Conservation (phyloP, 164 flowering plant genomes). For the Liriodendron chinense region DNA sequence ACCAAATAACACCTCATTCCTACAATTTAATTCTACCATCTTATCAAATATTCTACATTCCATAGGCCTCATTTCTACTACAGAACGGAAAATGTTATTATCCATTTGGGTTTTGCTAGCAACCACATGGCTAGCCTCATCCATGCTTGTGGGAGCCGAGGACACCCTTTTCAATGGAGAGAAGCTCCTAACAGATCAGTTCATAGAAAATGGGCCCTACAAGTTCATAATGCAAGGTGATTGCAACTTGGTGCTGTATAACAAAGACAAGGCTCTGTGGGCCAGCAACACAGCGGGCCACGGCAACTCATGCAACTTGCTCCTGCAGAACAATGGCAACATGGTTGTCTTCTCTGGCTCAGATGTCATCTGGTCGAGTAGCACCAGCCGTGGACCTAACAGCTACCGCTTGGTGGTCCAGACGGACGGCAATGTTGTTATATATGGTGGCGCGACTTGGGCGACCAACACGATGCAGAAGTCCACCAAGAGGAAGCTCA, state of each 20-base stretch:
- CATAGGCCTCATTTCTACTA: not conserved
- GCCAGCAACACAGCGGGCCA: constrained; percentile 17
- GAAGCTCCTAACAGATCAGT: constrained; percentile 23
- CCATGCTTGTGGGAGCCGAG: constrained; percentile 23
- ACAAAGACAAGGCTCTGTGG: constrained; percentile 24
- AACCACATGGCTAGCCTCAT: not conserved
- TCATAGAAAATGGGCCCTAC: constrained; percentile 33
- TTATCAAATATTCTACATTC: too few relatives aligned
- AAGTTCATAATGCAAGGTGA: constrained; percentile 31
- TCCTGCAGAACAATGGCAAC: constrained; percentile 33
- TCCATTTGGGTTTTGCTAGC: not conserved
- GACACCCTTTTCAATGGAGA: constrained; percentile 30
- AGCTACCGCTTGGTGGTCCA: constrained; percentile 24
- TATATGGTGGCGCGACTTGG: constrained; percentile 35
- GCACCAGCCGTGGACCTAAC: constrained; percentile 21
- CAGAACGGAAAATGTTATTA: not conserved
- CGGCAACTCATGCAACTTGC: constrained; percentile 18
- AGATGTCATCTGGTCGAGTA: constrained; percentile 30
- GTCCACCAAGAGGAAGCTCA: constrained; percentile 12
- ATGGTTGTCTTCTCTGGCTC: constrained; percentile 25
- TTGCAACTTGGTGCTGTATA: constrained; percentile 32
- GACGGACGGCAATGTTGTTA: constrained; percentile 29
- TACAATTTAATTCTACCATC: not conserved
- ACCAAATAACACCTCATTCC: too few relatives aligned
- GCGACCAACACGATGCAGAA: constrained; percentile 20